These are phyloP conservation scores for Pontederia paniculata DNA, from an alignment of 176 grass and related monocot species.

Conservation along the genomic window DNA sequence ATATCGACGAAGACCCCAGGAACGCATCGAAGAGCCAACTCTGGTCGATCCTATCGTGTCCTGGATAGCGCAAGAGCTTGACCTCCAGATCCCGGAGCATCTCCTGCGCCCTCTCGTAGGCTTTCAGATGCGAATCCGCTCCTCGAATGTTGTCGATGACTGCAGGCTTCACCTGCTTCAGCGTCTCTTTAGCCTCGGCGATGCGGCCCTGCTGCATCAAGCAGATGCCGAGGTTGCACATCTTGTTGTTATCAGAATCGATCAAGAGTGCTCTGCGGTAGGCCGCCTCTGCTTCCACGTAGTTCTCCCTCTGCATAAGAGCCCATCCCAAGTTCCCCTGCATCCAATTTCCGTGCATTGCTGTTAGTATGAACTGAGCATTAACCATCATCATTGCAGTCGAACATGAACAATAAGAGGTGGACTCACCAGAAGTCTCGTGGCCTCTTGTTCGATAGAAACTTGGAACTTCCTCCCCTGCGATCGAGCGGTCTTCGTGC, in stretches of 20 bases:
- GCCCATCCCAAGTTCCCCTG: constrained; percentile 97
- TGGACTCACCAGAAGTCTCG: constrained; percentile 64
- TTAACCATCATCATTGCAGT: too few species aligned
- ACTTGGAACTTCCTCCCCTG: constrained; percentile 95
- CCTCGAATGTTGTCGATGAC: constrained; percentile 66
- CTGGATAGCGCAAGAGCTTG: constrained; percentile 39
- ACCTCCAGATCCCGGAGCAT: constrained; percentile 86
- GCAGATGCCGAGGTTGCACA: constrained; percentile 97
- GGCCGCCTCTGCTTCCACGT: constrained; percentile 74
- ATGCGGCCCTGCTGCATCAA: constrained; percentile 83
- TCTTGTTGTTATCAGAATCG: constrained; percentile 93
- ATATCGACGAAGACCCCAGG: constrained; percentile 64
- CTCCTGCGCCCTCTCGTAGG: constrained; percentile 80
- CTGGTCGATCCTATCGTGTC: constrained; percentile 21
- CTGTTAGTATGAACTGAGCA: too few species aligned
- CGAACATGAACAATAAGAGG: neutral
- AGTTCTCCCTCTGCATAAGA: constrained; percentile 96
- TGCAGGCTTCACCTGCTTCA: constrained; percentile 74
- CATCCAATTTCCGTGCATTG: constrained; percentile 8
- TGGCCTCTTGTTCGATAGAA: constrained; percentile 89
- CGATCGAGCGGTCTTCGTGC: constrained; percentile 83
- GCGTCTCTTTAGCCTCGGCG: constrained; percentile 88
- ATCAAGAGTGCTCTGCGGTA: constrained; percentile 69
- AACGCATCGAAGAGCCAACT: constrained; percentile 84
- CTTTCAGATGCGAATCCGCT: constrained; percentile 87